Evolutionary conservation across 2,329 filamentous ascomycete species (phyloP), one percentile per base, ranked within the genome.

Genomic region (Alternaria sp.): DNA sequence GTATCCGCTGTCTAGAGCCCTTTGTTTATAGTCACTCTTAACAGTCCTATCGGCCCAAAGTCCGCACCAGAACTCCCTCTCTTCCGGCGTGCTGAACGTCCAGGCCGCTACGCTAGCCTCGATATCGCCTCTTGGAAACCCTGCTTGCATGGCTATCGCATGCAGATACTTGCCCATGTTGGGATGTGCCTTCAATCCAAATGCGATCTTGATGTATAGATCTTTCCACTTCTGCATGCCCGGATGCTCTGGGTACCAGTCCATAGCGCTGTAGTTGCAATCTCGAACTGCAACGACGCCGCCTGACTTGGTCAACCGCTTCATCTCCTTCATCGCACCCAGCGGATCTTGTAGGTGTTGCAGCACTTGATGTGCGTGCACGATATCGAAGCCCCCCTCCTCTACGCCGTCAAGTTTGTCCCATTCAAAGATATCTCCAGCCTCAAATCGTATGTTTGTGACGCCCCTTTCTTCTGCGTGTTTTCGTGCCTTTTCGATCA

Each of bases 311-410:
- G 80, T 75, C 1, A 89, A 84, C 0, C 84, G 80, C 12, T 81
- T 79, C 84, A 89, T 86, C 67, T 87, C 84, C 22, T 76, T 73
- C 59, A 88, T 71, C 3, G 84, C 82, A 2, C 73, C 69, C 0
- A 85, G 73, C 0, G 86, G 86, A 60, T 85, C 79, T 22, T 77
- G 73, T 4, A 89, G 75, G 72, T 89, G 87, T 63, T 84, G 81
- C 9, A 89, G 77, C 4, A 89, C 82, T 68, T 88, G 86, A 66
- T 87, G 85, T 24, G 81, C 83, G 66, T 85, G 84, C 7, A 88
- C 86, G n/a, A 89, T 72, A 65, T 89, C 87, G 62, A 89, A 89
- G 3, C 78, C 71, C 28, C 62, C 72, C 51, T 74, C 69, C 20
- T 68, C 57, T 7, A 73, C 60, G 1, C 77, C 78, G 56, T 87